A percentile compares a stretch with the other conserved stretches of the same genome.
These are phyloP conservation scores for Tricholoma sp. DNA, from an alignment of 768 basidiomycete species.

Conservation along the genomic window DNA sequence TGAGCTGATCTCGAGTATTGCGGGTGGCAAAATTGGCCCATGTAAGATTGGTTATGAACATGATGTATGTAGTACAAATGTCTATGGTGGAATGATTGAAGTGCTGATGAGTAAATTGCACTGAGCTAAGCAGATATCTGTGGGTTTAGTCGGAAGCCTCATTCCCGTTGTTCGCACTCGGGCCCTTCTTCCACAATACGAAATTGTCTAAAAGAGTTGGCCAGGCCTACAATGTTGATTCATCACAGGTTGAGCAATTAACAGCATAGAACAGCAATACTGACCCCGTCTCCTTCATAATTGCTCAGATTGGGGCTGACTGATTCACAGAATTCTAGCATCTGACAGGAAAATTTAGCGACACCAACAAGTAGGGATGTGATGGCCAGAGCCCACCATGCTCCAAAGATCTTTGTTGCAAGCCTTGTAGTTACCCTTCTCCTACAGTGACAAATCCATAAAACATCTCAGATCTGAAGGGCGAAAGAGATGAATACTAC, in stretches of 20 bases:
- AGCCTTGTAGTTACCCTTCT: constrained; percentile 63
- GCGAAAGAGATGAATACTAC: constrained; percentile 1
- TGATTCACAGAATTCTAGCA: constrained; percentile 70
- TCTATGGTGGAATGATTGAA: not conserved
- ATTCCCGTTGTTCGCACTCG: not conserved
- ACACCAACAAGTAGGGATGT: not conserved
- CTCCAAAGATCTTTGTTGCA: constrained; percentile 84
- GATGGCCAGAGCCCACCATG: constrained; percentile 51
- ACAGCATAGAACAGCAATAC: constrained; percentile 17
- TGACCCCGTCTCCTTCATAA: constrained; percentile 74
- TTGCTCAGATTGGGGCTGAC: constrained; percentile 55
- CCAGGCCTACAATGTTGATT: constrained; percentile 55
- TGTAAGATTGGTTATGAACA: not conserved
- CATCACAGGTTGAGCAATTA: not conserved
- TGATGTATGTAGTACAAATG: constrained; percentile 1
- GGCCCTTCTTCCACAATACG: constrained; percentile 55
- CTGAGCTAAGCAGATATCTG: not conserved
- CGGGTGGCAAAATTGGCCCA: not conserved
- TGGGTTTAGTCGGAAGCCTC: not conserved
- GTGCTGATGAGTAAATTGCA: not conserved
- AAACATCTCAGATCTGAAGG: not conserved
- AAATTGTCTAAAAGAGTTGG: constrained; percentile 81
- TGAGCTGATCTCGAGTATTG: too few species aligned
- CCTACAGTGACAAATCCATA: constrained; percentile 27
- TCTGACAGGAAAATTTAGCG: constrained; percentile 33